Conservation (phyloP, 2,329 filamentous ascomycete species). For the Arachnopeziza araneosa region DNA sequence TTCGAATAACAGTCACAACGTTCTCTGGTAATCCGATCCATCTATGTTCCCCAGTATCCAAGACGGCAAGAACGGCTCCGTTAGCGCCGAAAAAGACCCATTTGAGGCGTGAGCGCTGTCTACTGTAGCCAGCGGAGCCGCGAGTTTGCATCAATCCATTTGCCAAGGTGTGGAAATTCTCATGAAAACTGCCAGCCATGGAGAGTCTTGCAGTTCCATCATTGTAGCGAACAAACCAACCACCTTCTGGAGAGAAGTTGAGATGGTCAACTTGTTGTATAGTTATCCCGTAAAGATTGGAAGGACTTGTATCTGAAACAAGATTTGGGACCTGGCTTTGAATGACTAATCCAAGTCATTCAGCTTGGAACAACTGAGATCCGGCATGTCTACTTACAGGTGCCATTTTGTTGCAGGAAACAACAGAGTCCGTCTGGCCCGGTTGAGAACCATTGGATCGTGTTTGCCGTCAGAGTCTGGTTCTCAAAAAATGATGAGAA, state of each 20-base stretch:
- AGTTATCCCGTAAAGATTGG: not conserved
- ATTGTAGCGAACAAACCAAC: not conserved
- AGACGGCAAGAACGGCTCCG: not conserved
- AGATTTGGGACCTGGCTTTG: not conserved
- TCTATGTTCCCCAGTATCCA: not conserved
- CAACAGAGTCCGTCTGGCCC: not conserved
- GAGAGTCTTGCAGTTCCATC: not conserved
- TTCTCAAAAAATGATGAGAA: not conserved
- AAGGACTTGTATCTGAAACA: not conserved
- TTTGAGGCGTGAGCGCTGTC: not conserved
- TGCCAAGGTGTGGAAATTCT: not conserved
- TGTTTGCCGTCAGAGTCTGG: not conserved
- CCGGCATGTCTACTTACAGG: not conserved
- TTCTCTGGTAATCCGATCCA: not conserved
- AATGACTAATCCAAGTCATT: not conserved
- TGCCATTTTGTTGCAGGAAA: not conserved
- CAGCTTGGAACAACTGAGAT: not conserved
- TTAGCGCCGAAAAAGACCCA: conserved; percentile 2
- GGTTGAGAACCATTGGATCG: not conserved
- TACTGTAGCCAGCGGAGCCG: not conserved
- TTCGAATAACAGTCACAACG: not conserved
- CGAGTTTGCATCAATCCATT: not conserved
- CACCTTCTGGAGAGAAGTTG: not conserved
- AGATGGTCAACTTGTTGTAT: not conserved
- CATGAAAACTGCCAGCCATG: not conserved